Evolutionary conservation across 805 yeast genomes (phyloP).

Genomic region (Myxozyma vanderwaltii): DNA sequence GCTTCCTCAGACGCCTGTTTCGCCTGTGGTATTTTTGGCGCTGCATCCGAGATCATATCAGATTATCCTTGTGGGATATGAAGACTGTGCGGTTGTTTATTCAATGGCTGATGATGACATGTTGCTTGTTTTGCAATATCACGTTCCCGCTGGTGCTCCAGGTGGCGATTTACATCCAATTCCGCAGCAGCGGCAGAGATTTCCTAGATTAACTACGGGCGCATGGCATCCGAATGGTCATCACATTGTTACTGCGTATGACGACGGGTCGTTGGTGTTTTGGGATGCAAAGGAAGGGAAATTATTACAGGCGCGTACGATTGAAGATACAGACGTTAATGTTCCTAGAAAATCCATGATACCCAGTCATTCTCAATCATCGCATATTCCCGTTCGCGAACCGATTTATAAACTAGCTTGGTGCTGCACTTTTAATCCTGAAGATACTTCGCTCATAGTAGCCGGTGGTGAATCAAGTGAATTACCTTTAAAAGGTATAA

Average conservation of each 20-base stretch:
- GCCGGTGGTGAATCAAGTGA: constrained; percentile 64
- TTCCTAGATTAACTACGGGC: constrained; percentile 54
- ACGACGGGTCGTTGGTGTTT: constrained; percentile 81
- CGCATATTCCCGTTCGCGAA: constrained; percentile 24
- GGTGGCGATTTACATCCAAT: constrained; percentile 58
- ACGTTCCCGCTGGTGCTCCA: constrained; percentile 65
- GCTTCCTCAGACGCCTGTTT: constrained; percentile 43
- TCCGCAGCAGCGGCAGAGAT: constrained; percentile 38
- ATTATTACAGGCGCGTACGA: constrained; percentile 69
- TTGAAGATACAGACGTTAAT: constrained; percentile 67
- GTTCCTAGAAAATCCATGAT: constrained; percentile 44
- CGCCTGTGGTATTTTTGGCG: constrained; percentile 67
- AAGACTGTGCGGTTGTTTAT: constrained; percentile 67
- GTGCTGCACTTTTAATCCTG: constrained; percentile 81
- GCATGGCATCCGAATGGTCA: constrained; percentile 92
- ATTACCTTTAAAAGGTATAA: constrained; percentile 48
- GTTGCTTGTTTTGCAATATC: constrained; percentile 63
- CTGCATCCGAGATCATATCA: constrained; percentile 93
- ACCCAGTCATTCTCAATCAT: not conserved
- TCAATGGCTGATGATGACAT: constrained; percentile 60
- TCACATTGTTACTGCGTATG: constrained; percentile 76
- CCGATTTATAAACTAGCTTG: constrained; percentile 62
- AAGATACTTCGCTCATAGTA: constrained; percentile 70
- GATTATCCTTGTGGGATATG: constrained; percentile 70
- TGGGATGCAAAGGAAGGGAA: constrained; percentile 89